phyloP scores from a whole-genome alignment of 2,329 filamentous ascomycete species.

The Fusarium buharicum region DNA sequence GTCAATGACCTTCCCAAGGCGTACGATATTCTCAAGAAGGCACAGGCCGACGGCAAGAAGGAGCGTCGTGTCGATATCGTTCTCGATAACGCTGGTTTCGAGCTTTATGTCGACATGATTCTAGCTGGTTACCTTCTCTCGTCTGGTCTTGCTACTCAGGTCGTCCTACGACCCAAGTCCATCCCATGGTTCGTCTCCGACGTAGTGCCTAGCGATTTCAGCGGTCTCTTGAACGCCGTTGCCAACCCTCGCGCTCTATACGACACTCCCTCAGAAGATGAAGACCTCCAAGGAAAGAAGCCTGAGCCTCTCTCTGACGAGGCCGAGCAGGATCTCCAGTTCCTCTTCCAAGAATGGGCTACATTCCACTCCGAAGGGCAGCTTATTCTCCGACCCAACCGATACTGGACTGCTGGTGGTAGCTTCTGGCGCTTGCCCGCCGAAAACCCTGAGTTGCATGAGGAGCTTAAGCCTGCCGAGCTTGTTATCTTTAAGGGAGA shows the following conservation, averaged over 20 bases:
- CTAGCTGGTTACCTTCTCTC: slow-evolving; percentile 90
- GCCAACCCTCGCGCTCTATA: slow-evolving; percentile 82
- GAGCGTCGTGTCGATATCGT: slow-evolving; percentile 91
- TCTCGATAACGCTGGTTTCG: slow-evolving; percentile 96
- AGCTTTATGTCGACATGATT: slow-evolving; percentile 94
- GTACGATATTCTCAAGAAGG: slow-evolving; percentile 74
- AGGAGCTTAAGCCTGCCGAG: slow-evolving; percentile 84
- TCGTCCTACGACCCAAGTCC: slow-evolving; percentile 91
- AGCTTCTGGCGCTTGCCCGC: slow-evolving; percentile 88
- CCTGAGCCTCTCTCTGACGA: slow-evolving; percentile 72
- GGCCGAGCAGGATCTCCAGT: slow-evolving; percentile 74
- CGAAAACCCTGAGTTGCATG: slow-evolving; percentile 72
- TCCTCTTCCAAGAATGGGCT: slow-evolving; percentile 86
- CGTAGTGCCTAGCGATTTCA: slow-evolving; percentile 87
- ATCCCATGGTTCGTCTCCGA: slow-evolving; percentile 99
- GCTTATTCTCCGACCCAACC: slow-evolving; percentile 82
- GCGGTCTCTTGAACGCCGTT: slow-evolving; percentile 82
- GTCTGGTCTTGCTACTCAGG: slow-evolving; percentile 82
- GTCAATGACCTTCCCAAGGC: slow-evolving; percentile 83
- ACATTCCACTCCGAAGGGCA: slow-evolving; percentile 83
- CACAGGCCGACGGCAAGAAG: slow-evolving; percentile 69
- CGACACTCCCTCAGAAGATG: slow-evolving; percentile 76
- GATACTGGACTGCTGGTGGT: slow-evolving; percentile 89
- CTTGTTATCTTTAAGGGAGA: slow-evolving; percentile 98
- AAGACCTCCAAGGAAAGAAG: slow-evolving; percentile 64